Conservation (phyloP, 352 stramenopile species). For the Phytophthora quininea region DNA sequence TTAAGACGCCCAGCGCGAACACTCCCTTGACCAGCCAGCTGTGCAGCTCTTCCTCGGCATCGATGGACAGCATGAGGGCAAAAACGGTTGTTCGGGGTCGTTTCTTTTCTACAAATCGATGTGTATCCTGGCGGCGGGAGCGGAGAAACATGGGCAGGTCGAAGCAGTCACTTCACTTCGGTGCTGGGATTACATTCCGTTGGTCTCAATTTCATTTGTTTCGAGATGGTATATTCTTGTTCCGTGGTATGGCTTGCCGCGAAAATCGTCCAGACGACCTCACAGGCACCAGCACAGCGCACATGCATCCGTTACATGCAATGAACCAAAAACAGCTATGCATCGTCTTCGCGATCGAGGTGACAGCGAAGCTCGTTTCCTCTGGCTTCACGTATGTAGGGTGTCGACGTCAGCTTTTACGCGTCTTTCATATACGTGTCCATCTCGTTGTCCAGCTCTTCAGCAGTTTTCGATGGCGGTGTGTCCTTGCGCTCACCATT, state of each 20-base stretch:
- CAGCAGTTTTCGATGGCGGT: slow-evolving; percentile 48
- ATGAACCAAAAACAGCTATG: slow-evolving; percentile 37
- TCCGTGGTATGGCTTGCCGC: slow-evolving; percentile 17
- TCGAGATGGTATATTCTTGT: slow-evolving; percentile 42
- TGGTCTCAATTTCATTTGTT: neutral
- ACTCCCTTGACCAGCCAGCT: slow-evolving; percentile 55
- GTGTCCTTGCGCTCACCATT: slow-evolving; percentile 39
- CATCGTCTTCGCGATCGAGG: slow-evolving; percentile 17
- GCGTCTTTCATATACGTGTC: slow-evolving; percentile 89
- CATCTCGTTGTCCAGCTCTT: slow-evolving; percentile 87
- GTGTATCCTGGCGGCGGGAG: too few relatives aligned
- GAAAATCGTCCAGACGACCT: neutral
- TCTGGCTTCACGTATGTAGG: too few relatives aligned
- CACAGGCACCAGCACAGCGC: too few relatives aligned
- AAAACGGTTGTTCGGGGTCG: neutral
- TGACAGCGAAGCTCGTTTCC: neutral
- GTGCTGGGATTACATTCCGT: neutral
- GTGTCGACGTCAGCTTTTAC: slow-evolving; percentile 34
- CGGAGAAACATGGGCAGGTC: too few relatives aligned
- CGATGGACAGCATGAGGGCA: slow-evolving; percentile 24
- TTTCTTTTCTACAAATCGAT: too few relatives aligned
- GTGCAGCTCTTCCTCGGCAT: slow-evolving; percentile 55
- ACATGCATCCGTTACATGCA: slow-evolving; percentile 27
- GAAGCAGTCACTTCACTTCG: too few relatives aligned
- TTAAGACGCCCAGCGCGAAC: slow-evolving; percentile 61